Base-by-base conservation (phyloP, 2,329 filamentous ascomycete species). In the Stagonosporopsis tanaceti region DNA sequence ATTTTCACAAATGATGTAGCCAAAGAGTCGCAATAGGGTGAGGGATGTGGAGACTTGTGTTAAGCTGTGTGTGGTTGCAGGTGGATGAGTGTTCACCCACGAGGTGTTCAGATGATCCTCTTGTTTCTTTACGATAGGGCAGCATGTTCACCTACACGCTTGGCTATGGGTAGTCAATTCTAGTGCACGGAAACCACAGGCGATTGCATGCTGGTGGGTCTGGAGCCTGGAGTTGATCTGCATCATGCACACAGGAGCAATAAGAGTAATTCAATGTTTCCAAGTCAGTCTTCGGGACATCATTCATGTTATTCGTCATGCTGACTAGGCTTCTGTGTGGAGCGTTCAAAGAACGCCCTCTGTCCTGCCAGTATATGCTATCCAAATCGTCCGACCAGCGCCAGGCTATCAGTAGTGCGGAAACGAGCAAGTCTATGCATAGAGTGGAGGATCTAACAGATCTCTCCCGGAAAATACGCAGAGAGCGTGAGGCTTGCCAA, bases 281-380 rank as follows among this genome's bases (percentile, higher is more conserved):
- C 3, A 32, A 2, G 5, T 27, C 28, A 32, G 12, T 35, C 12
- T 35, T 22, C 32, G 35, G 22, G 44, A 30, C 60, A 60, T 63
- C 42, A 63, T 55, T 68, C 61, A 48, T 66, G 55, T 67, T 48
- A 62, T 60, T 66, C 58, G 48, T 63, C 48, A 52, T 52, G 37
- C 56, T 60, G 60, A 56, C 53, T 37, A 57, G 47, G 40, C 46
- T 47, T 22, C 17, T 30, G 38, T 37, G 12, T 47, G 45, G 46
- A 58, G 51, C 38, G 44, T 34, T 11, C 42, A 51, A 52, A 34
- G 38, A 39, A 39, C 58, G 25, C 38, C 42, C 30, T 50, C 61
- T 41, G 6, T 52, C 63, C 61, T 60, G 47, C 46, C 50, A 59
- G 59, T 34, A 46, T 54, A 64, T 57, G 62, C 55, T 65, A 50